phyloP scores from a whole-genome alignment of 2,329 filamentous ascomycete genomes.

The Claviceps digitariae region DNA sequence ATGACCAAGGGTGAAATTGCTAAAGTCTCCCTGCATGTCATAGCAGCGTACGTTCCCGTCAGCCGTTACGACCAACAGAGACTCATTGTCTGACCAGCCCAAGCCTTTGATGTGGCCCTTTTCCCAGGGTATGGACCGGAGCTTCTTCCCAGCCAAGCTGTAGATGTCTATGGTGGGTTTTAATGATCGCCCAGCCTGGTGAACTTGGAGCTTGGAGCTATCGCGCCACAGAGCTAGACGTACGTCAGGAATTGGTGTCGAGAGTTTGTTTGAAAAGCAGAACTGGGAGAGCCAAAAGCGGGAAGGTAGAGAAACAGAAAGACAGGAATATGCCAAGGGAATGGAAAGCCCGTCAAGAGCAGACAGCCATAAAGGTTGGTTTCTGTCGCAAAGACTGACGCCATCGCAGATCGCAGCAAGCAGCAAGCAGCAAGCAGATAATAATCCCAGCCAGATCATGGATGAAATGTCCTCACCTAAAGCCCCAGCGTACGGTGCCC shows the following conservation, averaged over 20 bases:
- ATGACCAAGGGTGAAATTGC: slow-evolving; percentile 82
- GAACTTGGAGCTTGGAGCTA: slow-evolving; percentile 69
- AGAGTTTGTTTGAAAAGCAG: not conserved
- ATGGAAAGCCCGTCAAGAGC: no score
- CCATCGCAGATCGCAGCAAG: no score
- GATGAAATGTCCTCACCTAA: slow-evolving; percentile 49
- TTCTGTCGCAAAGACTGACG: no score
- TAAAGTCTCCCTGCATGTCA: slow-evolving; percentile 88
- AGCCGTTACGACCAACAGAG: slow-evolving; percentile 71
- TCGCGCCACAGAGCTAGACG: slow-evolving; percentile 73
- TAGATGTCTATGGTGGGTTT: slow-evolving; percentile 90
- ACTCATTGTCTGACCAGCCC: slow-evolving; percentile 94
- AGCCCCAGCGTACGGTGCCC: slow-evolving; percentile 86
- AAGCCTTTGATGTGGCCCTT: slow-evolving; percentile 75
- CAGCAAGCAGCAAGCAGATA: not conserved
- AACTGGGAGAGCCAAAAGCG: not conserved
- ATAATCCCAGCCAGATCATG: not conserved
- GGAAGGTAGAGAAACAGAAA: not conserved
- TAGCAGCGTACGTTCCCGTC: slow-evolving; percentile 88
- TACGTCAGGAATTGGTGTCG: not conserved
- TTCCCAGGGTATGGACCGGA: slow-evolving; percentile 82
- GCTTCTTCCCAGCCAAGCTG: slow-evolving; percentile 78
- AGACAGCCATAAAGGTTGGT: no score
- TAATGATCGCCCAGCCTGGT: slow-evolving; percentile 54
- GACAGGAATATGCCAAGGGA: no score